phyloP scores from a whole-genome alignment of 192 early-diverging fungal genomes.

The Piromyces sp. region DNA sequence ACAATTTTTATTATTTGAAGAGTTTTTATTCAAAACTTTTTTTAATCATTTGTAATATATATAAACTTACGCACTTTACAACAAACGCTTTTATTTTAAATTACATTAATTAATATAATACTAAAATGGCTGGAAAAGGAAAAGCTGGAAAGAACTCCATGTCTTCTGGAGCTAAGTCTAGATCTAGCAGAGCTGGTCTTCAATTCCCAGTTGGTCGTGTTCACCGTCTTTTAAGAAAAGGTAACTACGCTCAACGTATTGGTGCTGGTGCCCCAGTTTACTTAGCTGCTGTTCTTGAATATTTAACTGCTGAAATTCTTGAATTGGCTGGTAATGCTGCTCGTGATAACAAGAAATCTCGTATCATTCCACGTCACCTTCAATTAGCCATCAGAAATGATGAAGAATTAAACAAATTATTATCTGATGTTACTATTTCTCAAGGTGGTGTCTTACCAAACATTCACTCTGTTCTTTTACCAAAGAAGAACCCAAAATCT shows the following conservation, averaged over 20 bases:
- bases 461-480: slow-evolving; percentile 72
- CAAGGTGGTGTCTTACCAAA: slow-evolving; percentile 88
- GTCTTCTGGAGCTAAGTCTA: slow-evolving; percentile 35
- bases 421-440: slow-evolving; percentile 75
- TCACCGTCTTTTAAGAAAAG: slow-evolving; percentile 82
- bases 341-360: slow-evolving; percentile 84
- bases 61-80: neutral
- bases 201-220: slow-evolving; percentile 96
- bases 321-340: slow-evolving; percentile 91
- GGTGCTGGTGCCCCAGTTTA: slow-evolving; percentile 85
- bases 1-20: neutral
- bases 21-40: neutral
- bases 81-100: neutral
- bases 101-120: neutral
- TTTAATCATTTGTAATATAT: neutral
- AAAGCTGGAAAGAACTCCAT: slow-evolving; percentile 8
- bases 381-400: slow-evolving; percentile 90
- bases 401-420: slow-evolving; percentile 84
- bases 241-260: slow-evolving; percentile 85
- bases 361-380: slow-evolving; percentile 86
- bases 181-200: slow-evolving; percentile 78
- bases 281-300: slow-evolving; percentile 88
- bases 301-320: slow-evolving; percentile 88
- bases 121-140: neutral
- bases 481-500: slow-evolving; percentile 44